Percentiles rank a stretch among this genome's conserved stretches.
These are phyloP conservation scores for Cercophora newfieldiana DNA, from an alignment of 495 filamentous ascomycete genomes.

Conservation along the genomic window DNA sequence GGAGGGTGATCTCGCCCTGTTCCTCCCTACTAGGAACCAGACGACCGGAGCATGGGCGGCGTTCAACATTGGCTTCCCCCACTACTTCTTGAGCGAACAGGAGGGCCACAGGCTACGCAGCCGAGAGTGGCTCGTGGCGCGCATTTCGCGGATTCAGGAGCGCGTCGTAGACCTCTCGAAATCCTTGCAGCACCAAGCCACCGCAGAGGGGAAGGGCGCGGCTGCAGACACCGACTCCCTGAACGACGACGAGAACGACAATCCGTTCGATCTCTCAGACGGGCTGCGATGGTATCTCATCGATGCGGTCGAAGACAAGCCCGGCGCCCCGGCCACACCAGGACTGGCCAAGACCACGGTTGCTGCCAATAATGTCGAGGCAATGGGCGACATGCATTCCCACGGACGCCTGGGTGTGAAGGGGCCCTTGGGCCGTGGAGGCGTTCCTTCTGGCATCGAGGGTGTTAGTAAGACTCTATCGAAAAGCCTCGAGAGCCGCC, in stretches of 20 bases:
- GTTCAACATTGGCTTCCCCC: slow-evolving; percentile 94
- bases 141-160: slow-evolving; percentile 89
- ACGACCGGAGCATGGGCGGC: slow-evolving; percentile 94
- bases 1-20: slow-evolving; percentile 92
- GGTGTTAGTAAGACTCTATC: slow-evolving; percentile 74
- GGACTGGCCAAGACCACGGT: slow-evolving; percentile 88
- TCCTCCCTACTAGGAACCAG: slow-evolving; percentile 92
- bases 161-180: slow-evolving; percentile 90
- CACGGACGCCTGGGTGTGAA: slow-evolving; percentile 55
- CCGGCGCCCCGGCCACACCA: slow-evolving; percentile 88
- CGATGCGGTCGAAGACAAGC: slow-evolving; percentile 90
- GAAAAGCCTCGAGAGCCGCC: slow-evolving; percentile 84
- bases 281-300: slow-evolving; percentile 94
- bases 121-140: slow-evolving; percentile 91
- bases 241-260: slow-evolving; percentile 79
- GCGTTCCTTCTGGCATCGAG: slow-evolving; percentile 55
- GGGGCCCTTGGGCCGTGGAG: slow-evolving; percentile 41
- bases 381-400: slow-evolving; percentile 54
- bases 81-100: slow-evolving; percentile 95
- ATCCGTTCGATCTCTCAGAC: slow-evolving; percentile 95
- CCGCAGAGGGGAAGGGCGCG: slow-evolving; percentile 11
- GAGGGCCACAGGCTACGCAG: slow-evolving; percentile 78
- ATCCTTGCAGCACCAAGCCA: slow-evolving; percentile 43
- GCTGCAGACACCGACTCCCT: slow-evolving; percentile 40
- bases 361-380: slow-evolving; percentile 83